phyloP scores from a whole-genome alignment of 495 filamentous ascomycete species.

The Podospora didyma region DNA sequence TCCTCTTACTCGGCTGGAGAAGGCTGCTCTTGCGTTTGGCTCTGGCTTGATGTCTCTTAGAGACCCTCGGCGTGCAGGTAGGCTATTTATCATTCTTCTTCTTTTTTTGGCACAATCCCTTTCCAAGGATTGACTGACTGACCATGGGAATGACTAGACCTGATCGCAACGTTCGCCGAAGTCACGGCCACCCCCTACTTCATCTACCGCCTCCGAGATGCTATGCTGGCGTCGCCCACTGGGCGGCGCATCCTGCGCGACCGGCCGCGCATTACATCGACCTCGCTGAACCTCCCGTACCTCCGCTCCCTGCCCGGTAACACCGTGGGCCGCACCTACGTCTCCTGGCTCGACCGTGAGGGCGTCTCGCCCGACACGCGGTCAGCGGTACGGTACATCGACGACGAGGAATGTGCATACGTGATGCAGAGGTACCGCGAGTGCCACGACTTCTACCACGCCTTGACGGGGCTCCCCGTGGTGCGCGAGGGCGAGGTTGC shows the following conservation, averaged over 20 bases:
- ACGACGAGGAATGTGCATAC: slow-evolving; percentile 92
- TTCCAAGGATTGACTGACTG: neutral
- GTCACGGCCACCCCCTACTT: slow-evolving; percentile 93
- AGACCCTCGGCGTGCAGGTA: slow-evolving; percentile 75
- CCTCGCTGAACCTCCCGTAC: slow-evolving; percentile 62
- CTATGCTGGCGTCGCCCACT: slow-evolving; percentile 79
- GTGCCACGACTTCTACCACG: slow-evolving; percentile 98
- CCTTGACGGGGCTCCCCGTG: slow-evolving; percentile 85
- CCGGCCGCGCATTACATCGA: slow-evolving; percentile 80
- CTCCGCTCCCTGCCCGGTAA: slow-evolving; percentile 68
- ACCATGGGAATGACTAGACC: slow-evolving; percentile 50
- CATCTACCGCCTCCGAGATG: slow-evolving; percentile 84
- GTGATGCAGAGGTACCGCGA: slow-evolving; percentile 99
- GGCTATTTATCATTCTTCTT: neutral
- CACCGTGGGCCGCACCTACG: slow-evolving; percentile 83
- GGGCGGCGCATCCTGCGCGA: slow-evolving; percentile 90
- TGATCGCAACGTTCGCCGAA: slow-evolving; percentile 91
- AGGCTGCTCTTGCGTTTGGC: slow-evolving; percentile 71
- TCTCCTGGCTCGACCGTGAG: slow-evolving; percentile 84
- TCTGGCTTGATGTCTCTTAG: slow-evolving; percentile 75
- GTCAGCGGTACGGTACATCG: slow-evolving; percentile 76
- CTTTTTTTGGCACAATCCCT: no score
- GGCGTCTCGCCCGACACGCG: slow-evolving; percentile 90
- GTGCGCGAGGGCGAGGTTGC: slow-evolving; percentile 91
- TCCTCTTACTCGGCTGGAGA: slow-evolving; percentile 75